phyloP scores from a whole-genome alignment of 176 grass and related monocot genomes.

The Triticum dicoccoides region DNA sequence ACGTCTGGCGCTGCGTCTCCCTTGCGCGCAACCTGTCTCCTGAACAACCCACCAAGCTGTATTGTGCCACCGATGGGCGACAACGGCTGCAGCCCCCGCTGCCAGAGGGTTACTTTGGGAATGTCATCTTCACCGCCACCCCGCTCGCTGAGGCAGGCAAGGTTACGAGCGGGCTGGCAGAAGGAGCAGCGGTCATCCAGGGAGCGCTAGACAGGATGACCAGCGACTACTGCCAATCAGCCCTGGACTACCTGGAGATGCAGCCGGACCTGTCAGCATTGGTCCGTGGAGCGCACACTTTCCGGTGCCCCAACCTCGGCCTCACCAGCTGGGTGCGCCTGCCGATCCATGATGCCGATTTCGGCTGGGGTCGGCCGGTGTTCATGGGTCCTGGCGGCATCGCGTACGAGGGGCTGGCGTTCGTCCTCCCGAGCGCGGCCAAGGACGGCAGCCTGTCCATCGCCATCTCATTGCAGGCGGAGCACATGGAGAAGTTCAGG shows the following conservation, averaged over 20 bases:
- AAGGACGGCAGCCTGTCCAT: slow-evolving; percentile 67
- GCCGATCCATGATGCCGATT: slow-evolving; percentile 77
- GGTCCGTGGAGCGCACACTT: slow-evolving; percentile 80
- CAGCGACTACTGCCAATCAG: slow-evolving; percentile 58
- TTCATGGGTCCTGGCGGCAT: slow-evolving; percentile 93
- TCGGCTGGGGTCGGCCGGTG: slow-evolving; percentile 79
- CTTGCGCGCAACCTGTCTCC: slow-evolving; percentile 58
- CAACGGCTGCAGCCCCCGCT: slow-evolving; percentile 65
- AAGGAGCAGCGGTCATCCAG: slow-evolving; percentile 61
- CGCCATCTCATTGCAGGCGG: slow-evolving; percentile 74
- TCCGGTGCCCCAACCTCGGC: slow-evolving; percentile 76
- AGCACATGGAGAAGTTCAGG: slow-evolving; percentile 83
- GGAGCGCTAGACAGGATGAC: slow-evolving; percentile 69
- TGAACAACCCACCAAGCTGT: slow-evolving; percentile 80
- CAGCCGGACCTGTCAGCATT: slow-evolving; percentile 68
- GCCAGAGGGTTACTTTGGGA: slow-evolving; percentile 83
- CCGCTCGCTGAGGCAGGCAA: slow-evolving; percentile 61
- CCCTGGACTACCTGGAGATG: slow-evolving; percentile 80
- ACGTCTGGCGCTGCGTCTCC: slow-evolving; percentile 82
- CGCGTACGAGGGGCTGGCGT: slow-evolving; percentile 75
- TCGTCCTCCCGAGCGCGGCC: slow-evolving; percentile 65
- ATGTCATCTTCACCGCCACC: slow-evolving; percentile 88
- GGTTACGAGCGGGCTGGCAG: slow-evolving; percentile 33
- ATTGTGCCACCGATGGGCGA: slow-evolving; percentile 68
- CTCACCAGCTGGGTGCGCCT: slow-evolving; percentile 91